Evolutionary conservation across 23 red algal genomes (phyloP), one percentile per base, ranked within the genome.

Genomic region (Gracilaria gracilis): DNA sequence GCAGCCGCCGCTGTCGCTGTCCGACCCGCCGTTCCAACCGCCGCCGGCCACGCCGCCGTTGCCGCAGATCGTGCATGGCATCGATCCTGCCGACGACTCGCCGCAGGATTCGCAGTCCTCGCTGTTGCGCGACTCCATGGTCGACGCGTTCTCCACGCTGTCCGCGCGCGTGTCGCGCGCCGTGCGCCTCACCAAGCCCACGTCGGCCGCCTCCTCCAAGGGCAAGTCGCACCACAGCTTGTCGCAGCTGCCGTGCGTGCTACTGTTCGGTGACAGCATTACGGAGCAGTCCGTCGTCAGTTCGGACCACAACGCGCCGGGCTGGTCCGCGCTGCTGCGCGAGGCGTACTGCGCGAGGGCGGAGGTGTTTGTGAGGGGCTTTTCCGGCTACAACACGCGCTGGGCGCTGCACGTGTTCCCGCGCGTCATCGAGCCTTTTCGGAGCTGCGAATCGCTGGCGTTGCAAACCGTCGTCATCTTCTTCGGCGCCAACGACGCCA

Each of bases 401-500:
- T 89, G 73, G 71, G 93, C 93, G 16, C 75, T 88, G 9, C 81
- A 95, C 62, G 49, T 88, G 0, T 67, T 95, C 47, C 93, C 93
- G 47, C 80, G 75, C 34, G 4, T 90, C 0, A 59, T 59, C 24
- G 24, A 59, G 23, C 54, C 58, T 16, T 82, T 82, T 40, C 54
- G 53, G 2, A 24, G 32, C 54, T 29, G 20, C 9, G 74, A 53
- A 14, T 81, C 54, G 36, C 62, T 71, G 48, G 33, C 64, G 31
- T 24, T 90, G 23, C 35, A 67, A 21, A 71, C 64, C 5, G 84
- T 89, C 5, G 55, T 90, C 57, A 88, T 95, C 72, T 95, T 87
- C 37, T 91, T 95, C 16, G 93, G 93, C n/a, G 93, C 93, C 13
- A 95, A 95, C 57, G 93, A 95, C 39, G 87, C 86, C 9, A 48